These are phyloP conservation scores for Didymella glomerata DNA, from an alignment of 2,329 filamentous ascomycete species.

Conservation along the genomic window DNA sequence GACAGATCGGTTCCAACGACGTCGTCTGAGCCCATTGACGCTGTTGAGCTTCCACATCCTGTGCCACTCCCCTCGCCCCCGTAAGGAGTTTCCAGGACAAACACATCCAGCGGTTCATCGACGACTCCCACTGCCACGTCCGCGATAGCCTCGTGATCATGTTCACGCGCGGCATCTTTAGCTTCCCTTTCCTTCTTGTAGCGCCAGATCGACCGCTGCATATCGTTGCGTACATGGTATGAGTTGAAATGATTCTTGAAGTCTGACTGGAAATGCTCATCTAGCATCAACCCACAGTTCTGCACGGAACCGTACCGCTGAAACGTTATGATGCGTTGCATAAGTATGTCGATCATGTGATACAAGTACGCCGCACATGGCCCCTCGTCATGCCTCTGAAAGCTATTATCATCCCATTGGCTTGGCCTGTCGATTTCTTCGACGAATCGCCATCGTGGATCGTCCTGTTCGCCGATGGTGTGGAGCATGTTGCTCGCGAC, in stretches of 20 bases:
- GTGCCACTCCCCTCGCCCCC: background rate
- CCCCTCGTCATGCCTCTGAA: background rate
- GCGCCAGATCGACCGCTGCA: background rate
- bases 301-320: background rate
- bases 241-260: background rate
- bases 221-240: slow-evolving; percentile 16
- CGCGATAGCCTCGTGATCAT: background rate
- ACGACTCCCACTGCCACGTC: background rate
- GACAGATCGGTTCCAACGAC: background rate
- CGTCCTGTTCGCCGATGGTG: background rate
- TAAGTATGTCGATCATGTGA: background rate
- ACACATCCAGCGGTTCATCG: background rate
- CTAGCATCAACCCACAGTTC: background rate
- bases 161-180: background rate
- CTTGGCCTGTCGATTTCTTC: background rate
- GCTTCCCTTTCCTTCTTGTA: background rate
- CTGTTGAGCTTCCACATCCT: background rate
- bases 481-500: background rate
- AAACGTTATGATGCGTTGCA: background rate
- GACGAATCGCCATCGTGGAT: background rate
- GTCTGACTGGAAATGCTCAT: background rate
- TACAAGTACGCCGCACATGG: background rate
- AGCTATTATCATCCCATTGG: background rate
- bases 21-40: background rate
- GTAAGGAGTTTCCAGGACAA: background rate